phyloP scores from a whole-genome alignment of 2,329 filamentous ascomycete genomes.

The Sporothrix luriei region DNA sequence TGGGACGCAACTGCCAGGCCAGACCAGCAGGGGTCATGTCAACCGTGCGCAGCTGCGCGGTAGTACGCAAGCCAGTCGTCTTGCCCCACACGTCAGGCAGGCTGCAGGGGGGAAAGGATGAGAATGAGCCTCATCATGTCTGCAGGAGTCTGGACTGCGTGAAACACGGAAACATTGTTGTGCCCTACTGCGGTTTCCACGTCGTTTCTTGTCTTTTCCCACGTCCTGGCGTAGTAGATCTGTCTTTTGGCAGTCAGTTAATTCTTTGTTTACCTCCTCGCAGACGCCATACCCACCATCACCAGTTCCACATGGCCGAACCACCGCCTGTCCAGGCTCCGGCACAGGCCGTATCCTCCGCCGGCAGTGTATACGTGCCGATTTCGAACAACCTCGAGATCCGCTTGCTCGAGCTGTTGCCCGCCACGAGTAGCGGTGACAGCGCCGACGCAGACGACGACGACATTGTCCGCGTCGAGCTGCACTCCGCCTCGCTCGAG shows the following conservation, averaged over 20 bases:
- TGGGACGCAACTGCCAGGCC: no score
- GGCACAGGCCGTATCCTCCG: neutral
- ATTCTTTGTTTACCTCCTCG: neutral
- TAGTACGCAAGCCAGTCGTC: neutral
- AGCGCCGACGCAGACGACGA: neutral
- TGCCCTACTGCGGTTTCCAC: neutral
- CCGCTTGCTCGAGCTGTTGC: constrained; percentile 10
- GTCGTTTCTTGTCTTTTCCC: neutral
- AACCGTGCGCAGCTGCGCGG: neutral
- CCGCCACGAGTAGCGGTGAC: neutral
- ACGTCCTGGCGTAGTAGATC: no score
- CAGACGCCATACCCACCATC: neutral
- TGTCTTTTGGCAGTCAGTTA: neutral
- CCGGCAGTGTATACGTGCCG: neutral
- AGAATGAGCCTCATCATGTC: neutral
- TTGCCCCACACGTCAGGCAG: neutral
- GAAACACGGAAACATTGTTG: neutral
- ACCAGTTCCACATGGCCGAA: neutral
- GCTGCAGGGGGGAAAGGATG: neutral
- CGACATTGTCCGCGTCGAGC: constrained; percentile 17
- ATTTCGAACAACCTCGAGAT: constrained; percentile 1
- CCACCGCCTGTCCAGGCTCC: neutral
- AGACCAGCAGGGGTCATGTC: neutral
- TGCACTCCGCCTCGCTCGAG: constrained; percentile 12
- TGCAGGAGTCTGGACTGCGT: neutral